Conservation (phyloP, 805 yeast genomes). For the Candida endomychidarum region DNA sequence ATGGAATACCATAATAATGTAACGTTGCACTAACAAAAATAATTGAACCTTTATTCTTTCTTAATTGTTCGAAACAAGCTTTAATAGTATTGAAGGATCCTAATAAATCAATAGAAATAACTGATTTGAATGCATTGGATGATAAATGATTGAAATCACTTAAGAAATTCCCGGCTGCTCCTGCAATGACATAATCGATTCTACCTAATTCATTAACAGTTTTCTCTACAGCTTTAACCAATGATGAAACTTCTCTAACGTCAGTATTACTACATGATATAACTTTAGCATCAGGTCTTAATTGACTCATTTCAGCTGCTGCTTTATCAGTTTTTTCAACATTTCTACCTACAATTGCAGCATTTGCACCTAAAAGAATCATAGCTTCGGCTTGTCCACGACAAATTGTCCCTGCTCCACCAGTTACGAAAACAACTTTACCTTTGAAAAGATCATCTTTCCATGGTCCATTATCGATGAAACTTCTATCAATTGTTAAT, state of each 20-base stretch:
- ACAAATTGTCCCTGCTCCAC: constrained; percentile 95
- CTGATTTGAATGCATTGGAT: constrained; percentile 41
- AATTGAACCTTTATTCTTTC: constrained; percentile 47
- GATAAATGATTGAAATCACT: constrained; percentile 45
- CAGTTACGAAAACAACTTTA: constrained; percentile 88
- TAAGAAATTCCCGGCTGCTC: constrained; percentile 46
- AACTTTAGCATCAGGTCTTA: constrained; percentile 62
- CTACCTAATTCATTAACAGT: constrained; percentile 49
- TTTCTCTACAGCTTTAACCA: constrained; percentile 59
- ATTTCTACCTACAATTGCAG: constrained; percentile 81
- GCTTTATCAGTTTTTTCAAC: constrained; percentile 60
- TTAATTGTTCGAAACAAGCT: constrained; percentile 38
- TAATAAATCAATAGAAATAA: constrained; percentile 38
- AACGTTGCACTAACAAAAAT: constrained; percentile 44
- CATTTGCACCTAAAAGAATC: constrained; percentile 82
- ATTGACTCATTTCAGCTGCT: constrained; percentile 57
- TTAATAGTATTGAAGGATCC: constrained; percentile 44
- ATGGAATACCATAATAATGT: constrained; percentile 45
- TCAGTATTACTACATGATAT: constrained; percentile 70
- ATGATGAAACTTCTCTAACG: constrained; percentile 63
- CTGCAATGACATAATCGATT: constrained; percentile 45
- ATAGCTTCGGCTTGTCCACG: constrained; percentile 84
- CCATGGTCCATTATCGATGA: constrained; percentile 32
- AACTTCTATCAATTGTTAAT: constrained; percentile 15
- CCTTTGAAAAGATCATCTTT: constrained; percentile 70